Evolutionary conservation across 164 flowering plant genomes (phyloP).

Genomic region (Taxillus chinensis): DNA sequence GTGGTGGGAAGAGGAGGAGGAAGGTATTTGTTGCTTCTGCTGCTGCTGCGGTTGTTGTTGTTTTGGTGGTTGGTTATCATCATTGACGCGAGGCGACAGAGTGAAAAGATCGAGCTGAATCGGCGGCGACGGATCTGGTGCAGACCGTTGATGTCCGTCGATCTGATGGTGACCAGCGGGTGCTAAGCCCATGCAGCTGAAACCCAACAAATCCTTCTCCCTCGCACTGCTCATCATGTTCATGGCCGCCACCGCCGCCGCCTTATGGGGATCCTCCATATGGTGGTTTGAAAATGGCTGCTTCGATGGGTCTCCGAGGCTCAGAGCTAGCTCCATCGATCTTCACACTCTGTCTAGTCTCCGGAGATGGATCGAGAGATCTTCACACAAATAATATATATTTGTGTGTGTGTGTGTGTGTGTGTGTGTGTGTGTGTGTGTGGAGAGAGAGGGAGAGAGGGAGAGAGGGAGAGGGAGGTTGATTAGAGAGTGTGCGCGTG

Average conservation of each 20-base stretch:
- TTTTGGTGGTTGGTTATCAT: too few relatives aligned
- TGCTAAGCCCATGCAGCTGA: background rate
- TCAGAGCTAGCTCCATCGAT: conserved; percentile 56
- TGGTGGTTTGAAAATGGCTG: conserved; percentile 18
- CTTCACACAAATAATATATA: too few relatives aligned
- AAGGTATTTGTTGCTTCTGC: too few relatives aligned
- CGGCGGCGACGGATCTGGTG: conserved; percentile 14
- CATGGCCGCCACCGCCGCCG: background rate
- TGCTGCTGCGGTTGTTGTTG: too few relatives aligned
- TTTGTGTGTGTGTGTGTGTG: too few relatives aligned
- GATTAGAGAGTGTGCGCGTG: too few relatives aligned
- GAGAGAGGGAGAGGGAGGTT: too few relatives aligned
- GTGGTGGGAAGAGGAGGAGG: too few relatives aligned
- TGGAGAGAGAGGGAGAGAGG: too few relatives aligned
- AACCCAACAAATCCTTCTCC: background rate
- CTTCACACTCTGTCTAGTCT: too few relatives aligned
- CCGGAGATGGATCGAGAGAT: too few relatives aligned
- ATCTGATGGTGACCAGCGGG: background rate
- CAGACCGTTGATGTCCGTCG: conserved; percentile 10
- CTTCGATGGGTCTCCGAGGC: conserved; percentile 44
- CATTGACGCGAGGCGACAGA: background rate
- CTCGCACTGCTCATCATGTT: background rate
- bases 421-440: too few relatives aligned
- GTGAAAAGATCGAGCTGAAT: conserved; percentile 36
- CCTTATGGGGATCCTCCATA: conserved; percentile 21